Base-by-base conservation (phyloP, 2,329 filamentous ascomycete species). In the Knoxdaviesia capensis region DNA sequence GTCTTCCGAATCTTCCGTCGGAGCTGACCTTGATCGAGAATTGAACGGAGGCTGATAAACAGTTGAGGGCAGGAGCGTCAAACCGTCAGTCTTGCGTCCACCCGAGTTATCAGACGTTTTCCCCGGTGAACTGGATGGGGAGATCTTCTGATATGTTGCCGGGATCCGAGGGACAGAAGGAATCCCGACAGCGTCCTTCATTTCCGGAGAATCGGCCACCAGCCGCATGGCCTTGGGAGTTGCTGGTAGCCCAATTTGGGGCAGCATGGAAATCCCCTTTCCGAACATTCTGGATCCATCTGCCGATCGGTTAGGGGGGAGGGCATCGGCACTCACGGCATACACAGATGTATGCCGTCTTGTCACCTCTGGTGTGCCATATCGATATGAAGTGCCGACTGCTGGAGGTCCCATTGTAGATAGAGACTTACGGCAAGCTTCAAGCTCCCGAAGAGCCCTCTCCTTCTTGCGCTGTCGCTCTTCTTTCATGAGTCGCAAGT, bases 201-300 rank as follows among this genome's bases (percentile, higher is more conserved):
- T 37, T 44, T 67, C 61, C 44, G 50, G 51, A 31, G 60, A 62
- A 36, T 74, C 71, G 49, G 88, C 76, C 37, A 83, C 75, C 1
- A 92, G 75, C 20, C 81, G 74, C 86, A 94, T 93, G 1, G 86
- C 86, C 60, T 84, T 78, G 31, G 88, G 87, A 1, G 87, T 94
- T 2, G 86, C 84, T 9, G 88, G 86, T n/a, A 94, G 69, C 1
- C 86, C 87, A 41, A 88, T 69, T 3, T 20, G 20, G 20, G 3
- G 2, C 20, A 3, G 20, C 2, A 20, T 20, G 20, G 3, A 20
- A 3, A 20, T 20, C 20, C 20, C 20, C 20, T 20, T 20, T 20
- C 20, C 20, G 20, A 20, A 20, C 20, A 20, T n/a, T n/a, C n/a
- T n/a, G n/a, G n/a, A n/a, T n/a, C n/a, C n/a, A n/a, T n/a, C n/a